A percentile compares a stretch with the other conserved stretches of the same genome.
Evolutionary conservation across 2,329 filamentous ascomycete species (phyloP).

Genomic region (Fusarium denticulatum): DNA sequence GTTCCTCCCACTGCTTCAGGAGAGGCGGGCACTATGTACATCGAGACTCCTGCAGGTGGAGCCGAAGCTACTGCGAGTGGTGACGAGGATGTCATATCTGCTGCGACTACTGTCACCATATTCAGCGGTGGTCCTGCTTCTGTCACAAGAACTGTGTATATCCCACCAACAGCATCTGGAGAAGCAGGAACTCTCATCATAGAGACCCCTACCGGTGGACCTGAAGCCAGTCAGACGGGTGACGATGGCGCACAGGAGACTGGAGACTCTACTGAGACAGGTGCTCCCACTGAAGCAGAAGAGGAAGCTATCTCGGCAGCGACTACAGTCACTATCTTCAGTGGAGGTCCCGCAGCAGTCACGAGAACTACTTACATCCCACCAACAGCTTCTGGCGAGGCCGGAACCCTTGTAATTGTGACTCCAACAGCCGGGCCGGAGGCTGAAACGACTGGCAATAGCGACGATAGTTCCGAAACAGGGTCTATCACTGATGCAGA

Average conservation of each 20-base stretch:
- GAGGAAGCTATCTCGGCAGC: not conserved
- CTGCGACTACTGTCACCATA: not conserved
- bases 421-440: not conserved
- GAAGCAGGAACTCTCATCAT: conserved; percentile 1
- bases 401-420: not conserved
- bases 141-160: not conserved
- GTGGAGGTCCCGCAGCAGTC: not conserved
- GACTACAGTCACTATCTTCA: not conserved
- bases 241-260: not conserved
- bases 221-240: not conserved
- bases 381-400: not conserved
- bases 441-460: rapidly evolving
- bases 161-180: not conserved
- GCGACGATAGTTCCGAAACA: not conserved
- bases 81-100: not conserved
- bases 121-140: not conserved
- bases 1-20: not conserved
- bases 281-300: not conserved
- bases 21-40: not conserved
- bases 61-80: not conserved
- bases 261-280: not conserved
- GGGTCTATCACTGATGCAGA: not conserved
- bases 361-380: not conserved
- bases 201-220: not conserved
- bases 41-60: not conserved